A percentile compares a stretch with the other conserved stretches of the same genome.
Evolutionary conservation across 345 rosid species (phyloP).

Genomic region (Pugionium cornutum): DNA sequence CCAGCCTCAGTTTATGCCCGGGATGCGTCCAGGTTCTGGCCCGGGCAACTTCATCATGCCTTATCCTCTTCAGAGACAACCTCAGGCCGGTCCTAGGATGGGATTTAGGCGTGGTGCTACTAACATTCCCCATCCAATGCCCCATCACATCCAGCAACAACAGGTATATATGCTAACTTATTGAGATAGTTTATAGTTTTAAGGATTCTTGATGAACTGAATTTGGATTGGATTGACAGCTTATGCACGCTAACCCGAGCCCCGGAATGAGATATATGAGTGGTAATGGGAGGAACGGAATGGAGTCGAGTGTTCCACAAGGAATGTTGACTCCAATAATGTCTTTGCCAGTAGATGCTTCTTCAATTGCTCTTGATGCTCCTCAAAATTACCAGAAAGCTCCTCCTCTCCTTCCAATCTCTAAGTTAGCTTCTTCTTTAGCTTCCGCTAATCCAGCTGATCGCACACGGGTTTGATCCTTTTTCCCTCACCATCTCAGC

Average conservation of each 20-base stretch:
- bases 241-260: constrained; percentile 21
- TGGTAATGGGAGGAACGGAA: constrained; percentile 44
- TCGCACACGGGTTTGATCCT: constrained; percentile 40
- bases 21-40: constrained; percentile 48
- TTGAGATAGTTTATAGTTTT: neutral
- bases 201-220: neutral
- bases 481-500: neutral
- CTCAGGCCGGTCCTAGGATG: constrained; percentile 53
- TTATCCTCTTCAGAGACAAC: constrained; percentile 56
- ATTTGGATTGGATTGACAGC: neutral
- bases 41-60: constrained; percentile 47
- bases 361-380: constrained; percentile 39
- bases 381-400: constrained; percentile 28
- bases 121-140: constrained; percentile 33
- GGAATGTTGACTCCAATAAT: constrained; percentile 32
- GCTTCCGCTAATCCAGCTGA: constrained; percentile 51
- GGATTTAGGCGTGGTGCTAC: constrained; percentile 51
- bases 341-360: constrained; percentile 47
- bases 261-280: constrained; percentile 49
- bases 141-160: constrained; percentile 35
- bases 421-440: constrained; percentile 58
- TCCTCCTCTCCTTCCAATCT: constrained; percentile 28
- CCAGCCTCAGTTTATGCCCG: constrained; percentile 57
- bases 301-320: constrained; percentile 47
- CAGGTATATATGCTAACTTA: constrained; percentile 10